Conservation (phyloP, 202 grass and related monocot species). For the Miscanthus sacchariflorus region DNA sequence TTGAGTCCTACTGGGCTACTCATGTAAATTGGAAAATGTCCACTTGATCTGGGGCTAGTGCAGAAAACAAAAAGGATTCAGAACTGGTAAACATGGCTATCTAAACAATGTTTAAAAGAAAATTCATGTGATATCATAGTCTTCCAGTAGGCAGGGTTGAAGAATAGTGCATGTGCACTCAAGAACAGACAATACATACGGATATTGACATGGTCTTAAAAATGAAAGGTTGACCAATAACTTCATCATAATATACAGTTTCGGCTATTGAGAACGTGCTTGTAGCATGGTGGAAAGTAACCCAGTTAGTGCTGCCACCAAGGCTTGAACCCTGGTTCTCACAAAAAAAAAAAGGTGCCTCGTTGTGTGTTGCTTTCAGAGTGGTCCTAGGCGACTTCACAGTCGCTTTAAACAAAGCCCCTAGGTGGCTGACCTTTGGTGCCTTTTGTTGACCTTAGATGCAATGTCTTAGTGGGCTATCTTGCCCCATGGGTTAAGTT, state of each 20-base stretch:
- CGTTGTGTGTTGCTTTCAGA: background rate
- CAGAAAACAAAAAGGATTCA: background rate
- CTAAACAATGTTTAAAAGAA: background rate
- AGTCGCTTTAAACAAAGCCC: background rate
- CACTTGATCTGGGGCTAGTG: background rate
- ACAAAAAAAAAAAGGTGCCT: too few relatives aligned
- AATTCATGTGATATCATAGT: background rate
- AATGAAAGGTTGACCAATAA: background rate
- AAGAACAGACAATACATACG: background rate
- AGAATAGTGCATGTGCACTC: background rate
- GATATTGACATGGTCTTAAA: background rate
- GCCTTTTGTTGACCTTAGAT: background rate
- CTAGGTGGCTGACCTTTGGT: background rate
- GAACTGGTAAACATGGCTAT: background rate
- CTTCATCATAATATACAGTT: background rate
- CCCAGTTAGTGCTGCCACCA: background rate
- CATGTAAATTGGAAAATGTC: background rate
- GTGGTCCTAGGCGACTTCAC: background rate
- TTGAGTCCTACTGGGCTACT: background rate
- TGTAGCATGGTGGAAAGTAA: background rate
- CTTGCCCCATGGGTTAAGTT: background rate
- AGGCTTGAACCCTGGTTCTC: too few relatives aligned
- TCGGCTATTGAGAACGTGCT: background rate
- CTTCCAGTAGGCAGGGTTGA: background rate
- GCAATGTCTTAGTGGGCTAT: background rate